phyloP scores from a whole-genome alignment of 2,329 filamentous ascomycete genomes.

The Fusarium lyarnte region DNA sequence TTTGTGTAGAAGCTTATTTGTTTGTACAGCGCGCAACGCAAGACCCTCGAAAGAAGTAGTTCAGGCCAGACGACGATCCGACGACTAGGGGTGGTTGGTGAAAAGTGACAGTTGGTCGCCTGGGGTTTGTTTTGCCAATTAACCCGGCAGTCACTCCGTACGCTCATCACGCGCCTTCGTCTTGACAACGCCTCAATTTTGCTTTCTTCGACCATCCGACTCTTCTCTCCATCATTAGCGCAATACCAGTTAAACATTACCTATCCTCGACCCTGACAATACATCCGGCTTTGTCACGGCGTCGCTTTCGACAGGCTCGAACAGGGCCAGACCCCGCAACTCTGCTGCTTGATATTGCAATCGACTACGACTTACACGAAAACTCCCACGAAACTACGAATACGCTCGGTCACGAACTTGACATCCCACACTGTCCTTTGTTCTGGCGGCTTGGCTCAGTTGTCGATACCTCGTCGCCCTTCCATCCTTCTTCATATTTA shows the following conservation, averaged over 20 bases:
- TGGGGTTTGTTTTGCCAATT: conserved; percentile 28
- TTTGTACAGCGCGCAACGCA: conserved; percentile 19
- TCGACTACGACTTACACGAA: conserved; percentile 31
- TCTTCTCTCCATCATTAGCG: neutral
- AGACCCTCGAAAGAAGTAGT: neutral
- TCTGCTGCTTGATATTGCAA: conserved; percentile 19
- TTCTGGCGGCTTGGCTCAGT: conserved; percentile 17
- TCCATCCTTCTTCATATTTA: conserved; percentile 23
- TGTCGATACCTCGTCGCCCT: conserved; percentile 18
- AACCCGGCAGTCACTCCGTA: conserved; percentile 18
- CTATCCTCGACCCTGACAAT: neutral
- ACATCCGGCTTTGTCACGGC: conserved; percentile 15
- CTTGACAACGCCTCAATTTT: conserved; percentile 19
- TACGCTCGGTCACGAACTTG: conserved; percentile 10
- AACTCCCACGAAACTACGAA: neutral
- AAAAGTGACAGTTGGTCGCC: conserved; percentile 31
- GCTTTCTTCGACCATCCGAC: conserved; percentile 7
- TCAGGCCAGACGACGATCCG: conserved; percentile 23
- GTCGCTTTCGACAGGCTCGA: conserved; percentile 29
- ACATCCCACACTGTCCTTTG: conserved; percentile 7
- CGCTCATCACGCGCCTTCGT: conserved; percentile 18
- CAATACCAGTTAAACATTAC: neutral
- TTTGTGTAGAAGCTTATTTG: conserved; percentile 26
- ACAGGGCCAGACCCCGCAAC: conserved; percentile 1
- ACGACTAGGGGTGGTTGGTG: conserved; percentile 35